These are phyloP conservation scores for Fomitopsis betulina DNA, from an alignment of 1,284 basidiomycete genomes.

Conservation along the genomic window DNA sequence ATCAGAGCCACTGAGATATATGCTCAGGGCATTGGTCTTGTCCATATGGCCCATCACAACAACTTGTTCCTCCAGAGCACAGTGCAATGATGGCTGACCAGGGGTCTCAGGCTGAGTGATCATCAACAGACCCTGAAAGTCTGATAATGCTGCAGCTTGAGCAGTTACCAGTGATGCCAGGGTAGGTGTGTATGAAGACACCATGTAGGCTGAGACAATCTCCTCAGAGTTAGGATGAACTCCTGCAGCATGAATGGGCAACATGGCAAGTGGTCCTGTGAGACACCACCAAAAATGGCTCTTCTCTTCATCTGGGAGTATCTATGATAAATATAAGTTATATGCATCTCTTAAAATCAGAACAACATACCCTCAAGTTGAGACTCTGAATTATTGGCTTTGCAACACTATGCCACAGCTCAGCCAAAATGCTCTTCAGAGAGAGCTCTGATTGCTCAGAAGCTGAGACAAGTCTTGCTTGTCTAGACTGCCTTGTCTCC, in stretches of 20 bases:
- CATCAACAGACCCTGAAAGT: background rate
- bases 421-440: background rate
- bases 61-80: background rate
- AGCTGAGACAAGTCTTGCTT: background rate
- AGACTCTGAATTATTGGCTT: background rate
- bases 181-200: conserved; percentile 24
- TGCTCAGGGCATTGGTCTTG: background rate
- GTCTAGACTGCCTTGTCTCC: background rate
- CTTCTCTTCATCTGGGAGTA: background rate
- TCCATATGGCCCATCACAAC: background rate
- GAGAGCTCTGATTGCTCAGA: background rate
- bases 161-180: conserved; percentile 12
- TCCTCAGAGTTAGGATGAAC: conserved; percentile 9
- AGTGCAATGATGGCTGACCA: background rate
- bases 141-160: background rate
- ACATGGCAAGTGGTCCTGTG: conserved; percentile 20
- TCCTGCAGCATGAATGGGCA: background rate
- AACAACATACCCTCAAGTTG: background rate
- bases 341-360: background rate
- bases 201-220: conserved; percentile 12
- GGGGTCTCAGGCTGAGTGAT: background rate
- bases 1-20: conserved; percentile 6
- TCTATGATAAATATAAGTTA: background rate
- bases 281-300: conserved; percentile 27
- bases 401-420: background rate